Evolutionary conservation across 805 yeast species (phyloP).

Genomic region (Metschnikowia cubensis): DNA sequence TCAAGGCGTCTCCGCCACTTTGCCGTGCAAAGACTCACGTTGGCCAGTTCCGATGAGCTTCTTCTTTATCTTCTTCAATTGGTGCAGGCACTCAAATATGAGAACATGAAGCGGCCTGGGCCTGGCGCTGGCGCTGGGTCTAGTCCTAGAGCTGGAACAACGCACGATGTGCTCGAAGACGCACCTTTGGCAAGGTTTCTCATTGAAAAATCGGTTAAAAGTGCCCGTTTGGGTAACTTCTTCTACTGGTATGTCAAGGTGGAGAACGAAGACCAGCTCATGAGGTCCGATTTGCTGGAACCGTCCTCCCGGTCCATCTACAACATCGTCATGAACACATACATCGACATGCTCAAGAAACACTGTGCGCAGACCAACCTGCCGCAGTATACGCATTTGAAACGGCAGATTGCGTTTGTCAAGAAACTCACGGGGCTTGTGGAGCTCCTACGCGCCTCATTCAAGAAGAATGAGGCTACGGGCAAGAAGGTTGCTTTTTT

Average conservation of each 20-base stretch:
- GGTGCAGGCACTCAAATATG: conserved; percentile 89
- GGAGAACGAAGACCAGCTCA: conserved; percentile 65
- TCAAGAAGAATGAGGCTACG: conserved; percentile 66
- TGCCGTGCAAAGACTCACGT: conserved; percentile 79
- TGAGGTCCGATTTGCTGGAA: conserved; percentile 2
- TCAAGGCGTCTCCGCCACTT: conserved; percentile 70
- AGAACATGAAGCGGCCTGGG: conserved; percentile 29
- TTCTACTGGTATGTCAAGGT: conserved; percentile 92
- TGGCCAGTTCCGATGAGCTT: conserved; percentile 77
- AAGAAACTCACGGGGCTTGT: conserved; percentile 63
- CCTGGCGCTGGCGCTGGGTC: too few species aligned
- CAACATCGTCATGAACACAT: conserved; percentile 35
- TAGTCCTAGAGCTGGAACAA: too few species aligned
- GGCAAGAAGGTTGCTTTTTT: conserved; percentile 69
- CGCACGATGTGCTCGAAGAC: conserved; percentile 19
- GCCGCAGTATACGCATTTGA: conserved; percentile 38
- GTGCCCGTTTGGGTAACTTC: conserved; percentile 68
- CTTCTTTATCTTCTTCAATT: conserved; percentile 80
- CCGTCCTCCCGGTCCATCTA: conserved; percentile 22
- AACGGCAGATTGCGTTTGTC: conserved; percentile 67
- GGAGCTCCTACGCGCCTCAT: conserved; percentile 49
- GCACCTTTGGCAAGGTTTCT: conserved; percentile 75
- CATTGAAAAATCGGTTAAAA: conserved; percentile 63
- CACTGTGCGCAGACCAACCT: conserved; percentile 25
- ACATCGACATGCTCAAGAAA: conserved; percentile 34